Percentiles rank a stretch among this genome's conserved stretches.
Evolutionary conservation across 352 stramenopile species (phyloP).

Genomic region (Pythium sp.): DNA sequence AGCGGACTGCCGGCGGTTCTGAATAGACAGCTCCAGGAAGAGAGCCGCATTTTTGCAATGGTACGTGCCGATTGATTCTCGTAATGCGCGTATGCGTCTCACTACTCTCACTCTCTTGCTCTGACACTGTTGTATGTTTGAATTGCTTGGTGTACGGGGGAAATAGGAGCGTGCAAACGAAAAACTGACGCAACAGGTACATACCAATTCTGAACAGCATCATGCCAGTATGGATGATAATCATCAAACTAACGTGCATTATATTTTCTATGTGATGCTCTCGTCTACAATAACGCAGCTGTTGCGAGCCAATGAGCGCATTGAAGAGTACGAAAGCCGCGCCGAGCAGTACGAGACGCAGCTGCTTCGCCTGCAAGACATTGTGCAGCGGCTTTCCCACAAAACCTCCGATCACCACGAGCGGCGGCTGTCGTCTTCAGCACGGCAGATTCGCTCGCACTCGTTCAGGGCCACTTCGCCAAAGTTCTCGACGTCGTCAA

Average conservation of each 20-base stretch:
- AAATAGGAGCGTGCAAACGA: slow-evolving; percentile 47
- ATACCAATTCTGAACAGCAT: not conserved
- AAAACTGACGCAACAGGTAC: slow-evolving; percentile 66
- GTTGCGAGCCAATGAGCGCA: slow-evolving; percentile 40
- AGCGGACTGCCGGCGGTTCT: slow-evolving; percentile 28
- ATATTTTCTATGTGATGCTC: not conserved
- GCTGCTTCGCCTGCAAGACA: slow-evolving; percentile 35
- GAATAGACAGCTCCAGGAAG: slow-evolving; percentile 28
- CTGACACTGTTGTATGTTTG: not conserved
- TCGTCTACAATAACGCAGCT: slow-evolving; percentile 22
- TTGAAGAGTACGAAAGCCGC: slow-evolving; percentile 46
- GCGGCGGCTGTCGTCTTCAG: slow-evolving; percentile 1
- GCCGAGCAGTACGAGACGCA: slow-evolving; percentile 45
- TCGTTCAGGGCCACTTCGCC: slow-evolving; percentile 10
- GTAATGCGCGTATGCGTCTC: too few species aligned
- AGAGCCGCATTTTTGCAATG: slow-evolving; percentile 33
- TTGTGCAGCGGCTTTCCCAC: slow-evolving; percentile 26
- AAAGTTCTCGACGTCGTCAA: slow-evolving; percentile 24
- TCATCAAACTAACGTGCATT: not conserved
- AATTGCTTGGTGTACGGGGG: not conserved
- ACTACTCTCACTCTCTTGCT: not conserved
- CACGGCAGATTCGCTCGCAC: not conserved
- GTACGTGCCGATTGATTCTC: slow-evolving; percentile 7
- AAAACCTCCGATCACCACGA: slow-evolving; percentile 15
- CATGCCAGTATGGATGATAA: too few species aligned